A percentile compares a stretch with the other conserved stretches of the same genome.
Evolutionary conservation across 2,329 filamentous ascomycete genomes (phyloP).

Genomic region (Helicocarpus griseus): DNA sequence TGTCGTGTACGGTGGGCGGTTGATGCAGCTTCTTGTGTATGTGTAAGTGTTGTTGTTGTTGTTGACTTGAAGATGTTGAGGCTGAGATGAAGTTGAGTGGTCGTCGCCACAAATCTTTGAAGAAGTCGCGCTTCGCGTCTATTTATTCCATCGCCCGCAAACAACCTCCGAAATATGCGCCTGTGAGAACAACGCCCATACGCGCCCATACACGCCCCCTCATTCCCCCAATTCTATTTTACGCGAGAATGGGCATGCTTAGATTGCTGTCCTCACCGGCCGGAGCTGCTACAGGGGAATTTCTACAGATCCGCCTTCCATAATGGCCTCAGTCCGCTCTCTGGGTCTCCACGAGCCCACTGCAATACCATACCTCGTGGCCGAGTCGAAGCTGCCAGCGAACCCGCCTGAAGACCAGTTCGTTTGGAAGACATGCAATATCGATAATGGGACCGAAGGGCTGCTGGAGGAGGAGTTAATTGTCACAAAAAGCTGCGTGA

Average conservation of each 20-base stretch:
- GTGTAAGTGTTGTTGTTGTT: background rate
- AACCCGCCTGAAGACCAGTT: constrained; percentile 58
- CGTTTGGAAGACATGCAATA: constrained; percentile 59
- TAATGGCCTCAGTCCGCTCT: constrained; percentile 84
- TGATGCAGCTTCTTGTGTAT: background rate
- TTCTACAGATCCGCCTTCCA: constrained; percentile 17
- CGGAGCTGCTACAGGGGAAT: constrained; percentile 15
- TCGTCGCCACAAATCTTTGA: background rate
- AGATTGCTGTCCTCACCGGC: constrained; percentile 16
- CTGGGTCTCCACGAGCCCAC: constrained; percentile 84
- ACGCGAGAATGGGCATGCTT: constrained; percentile 21
- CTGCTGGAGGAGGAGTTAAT: constrained; percentile 68
- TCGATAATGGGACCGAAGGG: constrained; percentile 33
- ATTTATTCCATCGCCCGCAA: background rate
- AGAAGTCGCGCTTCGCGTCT: constrained; percentile 6
- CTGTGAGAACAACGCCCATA: constrained; percentile 1
- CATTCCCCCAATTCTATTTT: constrained; percentile 10
- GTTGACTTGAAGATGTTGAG: background rate
- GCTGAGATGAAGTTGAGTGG: background rate
- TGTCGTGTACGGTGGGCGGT: background rate
- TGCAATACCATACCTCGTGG: constrained; percentile 70
- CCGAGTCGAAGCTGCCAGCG: constrained; percentile 64
- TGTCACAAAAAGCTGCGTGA: constrained; percentile 62
- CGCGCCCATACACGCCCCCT: constrained; percentile 11
- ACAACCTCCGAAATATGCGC: background rate